Evolutionary conservation across 768 basidiomycete species (phyloP).

Genomic region (Royoungia palumana): DNA sequence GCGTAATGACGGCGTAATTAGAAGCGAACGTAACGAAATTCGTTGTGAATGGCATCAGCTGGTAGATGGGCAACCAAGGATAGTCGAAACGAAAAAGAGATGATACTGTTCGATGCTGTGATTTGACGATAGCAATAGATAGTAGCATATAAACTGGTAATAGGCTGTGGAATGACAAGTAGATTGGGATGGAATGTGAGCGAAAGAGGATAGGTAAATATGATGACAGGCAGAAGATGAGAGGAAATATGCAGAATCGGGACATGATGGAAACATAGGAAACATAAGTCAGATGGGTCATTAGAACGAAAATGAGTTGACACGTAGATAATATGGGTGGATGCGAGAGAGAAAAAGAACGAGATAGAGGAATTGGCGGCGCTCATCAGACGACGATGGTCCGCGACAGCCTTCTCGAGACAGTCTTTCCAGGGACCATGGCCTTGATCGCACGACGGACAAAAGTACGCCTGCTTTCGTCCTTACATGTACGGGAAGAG

Average conservation of each 20-base stretch:
- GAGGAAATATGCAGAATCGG: conserved; percentile 4
- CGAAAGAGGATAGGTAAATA: conserved; percentile 18
- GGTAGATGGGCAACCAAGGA: neutral
- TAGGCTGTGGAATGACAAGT: conserved; percentile 19
- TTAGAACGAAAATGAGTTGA: conserved; percentile 14
- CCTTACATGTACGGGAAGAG: conserved; percentile 35
- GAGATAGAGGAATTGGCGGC: neutral
- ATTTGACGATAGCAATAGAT: conserved; percentile 34
- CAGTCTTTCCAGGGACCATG: conserved; percentile 63
- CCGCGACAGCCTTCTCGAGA: conserved; percentile 50
- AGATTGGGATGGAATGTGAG: conserved; percentile 8
- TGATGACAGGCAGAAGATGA: conserved; percentile 22
- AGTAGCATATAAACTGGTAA: conserved; percentile 31
- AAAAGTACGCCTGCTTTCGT: conserved; percentile 47
- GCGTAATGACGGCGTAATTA: conserved; percentile 18
- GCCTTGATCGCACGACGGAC: conserved; percentile 75
- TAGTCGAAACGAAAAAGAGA: neutral
- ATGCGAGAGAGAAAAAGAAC: neutral
- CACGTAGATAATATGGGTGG: neutral
- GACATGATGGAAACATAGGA: conserved; percentile 14
- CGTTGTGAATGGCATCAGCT: conserved; percentile 16
- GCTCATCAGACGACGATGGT: conserved; percentile 23
- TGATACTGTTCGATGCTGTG: conserved; percentile 13
- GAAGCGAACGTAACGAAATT: conserved; percentile 16
- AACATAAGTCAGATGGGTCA: conserved; percentile 11